These are phyloP conservation scores for Arachis hypogaea DNA, from an alignment of 306 rosid species.

Conservation along the genomic window DNA sequence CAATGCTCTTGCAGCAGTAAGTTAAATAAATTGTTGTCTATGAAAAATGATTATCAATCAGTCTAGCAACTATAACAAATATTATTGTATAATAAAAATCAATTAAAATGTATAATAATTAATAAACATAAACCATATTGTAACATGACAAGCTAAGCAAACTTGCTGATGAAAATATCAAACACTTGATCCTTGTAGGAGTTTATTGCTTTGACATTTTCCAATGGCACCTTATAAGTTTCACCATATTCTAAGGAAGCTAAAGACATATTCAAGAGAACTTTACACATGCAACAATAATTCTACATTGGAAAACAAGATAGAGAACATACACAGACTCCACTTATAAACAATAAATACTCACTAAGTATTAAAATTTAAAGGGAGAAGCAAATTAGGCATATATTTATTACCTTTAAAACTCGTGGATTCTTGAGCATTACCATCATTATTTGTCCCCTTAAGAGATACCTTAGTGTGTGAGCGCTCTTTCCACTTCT, in stretches of 20 bases:
- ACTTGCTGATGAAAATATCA: background rate
- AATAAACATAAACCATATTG: background rate
- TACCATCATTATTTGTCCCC: conserved; percentile 58
- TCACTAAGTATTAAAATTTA: background rate
- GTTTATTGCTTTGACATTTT: conserved; percentile 10
- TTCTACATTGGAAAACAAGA: background rate
- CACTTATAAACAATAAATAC: background rate
- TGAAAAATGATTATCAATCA: conserved; percentile 3
- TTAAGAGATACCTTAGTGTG: conserved; percentile 65
- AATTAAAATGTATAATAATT: background rate
- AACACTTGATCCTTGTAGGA: background rate
- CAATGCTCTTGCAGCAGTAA: background rate
- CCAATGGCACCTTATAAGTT: background rate
- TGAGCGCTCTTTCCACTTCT: conserved; percentile 84
- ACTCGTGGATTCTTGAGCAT: conserved; percentile 49
- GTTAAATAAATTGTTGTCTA: conserved; percentile 3
- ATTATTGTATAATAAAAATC: background rate
- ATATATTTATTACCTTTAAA: conserved; percentile 49
- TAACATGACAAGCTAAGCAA: conserved; percentile 10
- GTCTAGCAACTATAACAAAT: background rate
- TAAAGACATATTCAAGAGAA: background rate
- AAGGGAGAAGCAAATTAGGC: conserved; percentile 22
- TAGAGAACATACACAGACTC: conserved; percentile 27
- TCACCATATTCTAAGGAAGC: conserved; percentile 11
- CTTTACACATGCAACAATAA: background rate